Conservation (phyloP, 2,329 filamentous ascomycete genomes). For the Talaromyces sp. region DNA sequence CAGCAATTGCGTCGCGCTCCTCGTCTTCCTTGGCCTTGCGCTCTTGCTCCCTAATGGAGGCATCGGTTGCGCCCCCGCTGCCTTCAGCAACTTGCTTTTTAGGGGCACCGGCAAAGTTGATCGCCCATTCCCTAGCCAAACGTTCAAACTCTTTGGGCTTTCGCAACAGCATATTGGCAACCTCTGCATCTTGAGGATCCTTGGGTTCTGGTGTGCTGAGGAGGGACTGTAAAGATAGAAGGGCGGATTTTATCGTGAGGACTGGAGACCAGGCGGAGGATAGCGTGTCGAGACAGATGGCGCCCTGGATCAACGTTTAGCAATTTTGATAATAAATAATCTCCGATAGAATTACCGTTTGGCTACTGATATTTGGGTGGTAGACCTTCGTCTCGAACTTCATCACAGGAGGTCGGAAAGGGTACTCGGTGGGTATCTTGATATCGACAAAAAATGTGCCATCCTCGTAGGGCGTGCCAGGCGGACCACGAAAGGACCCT, state of each 20-base stretch:
- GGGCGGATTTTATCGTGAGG: conserved; percentile 89
- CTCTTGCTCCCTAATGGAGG: conserved; percentile 52
- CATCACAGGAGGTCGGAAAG: conserved; percentile 89
- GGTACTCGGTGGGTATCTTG: conserved; percentile 80
- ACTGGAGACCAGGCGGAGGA: conserved; percentile 90
- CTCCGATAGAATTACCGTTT: conserved; percentile 62
- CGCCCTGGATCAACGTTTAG: conserved; percentile 58
- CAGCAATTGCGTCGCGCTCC: conserved; percentile 52
- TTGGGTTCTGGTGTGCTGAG: conserved; percentile 92
- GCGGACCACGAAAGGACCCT: conserved; percentile 79
- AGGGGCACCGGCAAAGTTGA: conserved; percentile 75
- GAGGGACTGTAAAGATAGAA: conserved; percentile 88
- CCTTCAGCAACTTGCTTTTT: conserved; percentile 50
- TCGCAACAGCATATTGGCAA: conserved; percentile 81
- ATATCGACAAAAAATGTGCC: conserved; percentile 81
- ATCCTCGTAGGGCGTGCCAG: conserved; percentile 89
- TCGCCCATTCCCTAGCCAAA: conserved; percentile 86
- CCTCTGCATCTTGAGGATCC: conserved; percentile 94
- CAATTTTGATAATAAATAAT: conserved; percentile 3
- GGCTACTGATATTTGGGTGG: conserved; percentile 95
- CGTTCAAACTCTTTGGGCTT: conserved; percentile 74
- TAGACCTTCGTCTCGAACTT: conserved; percentile 89
- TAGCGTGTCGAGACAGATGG: conserved; percentile 93
- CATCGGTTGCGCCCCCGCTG: conserved; percentile 49
- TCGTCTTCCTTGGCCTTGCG: conserved; percentile 53